These are phyloP conservation scores for Silybum marianum DNA, from an alignment of 129 eudicot genomes.

Conservation along the genomic window DNA sequence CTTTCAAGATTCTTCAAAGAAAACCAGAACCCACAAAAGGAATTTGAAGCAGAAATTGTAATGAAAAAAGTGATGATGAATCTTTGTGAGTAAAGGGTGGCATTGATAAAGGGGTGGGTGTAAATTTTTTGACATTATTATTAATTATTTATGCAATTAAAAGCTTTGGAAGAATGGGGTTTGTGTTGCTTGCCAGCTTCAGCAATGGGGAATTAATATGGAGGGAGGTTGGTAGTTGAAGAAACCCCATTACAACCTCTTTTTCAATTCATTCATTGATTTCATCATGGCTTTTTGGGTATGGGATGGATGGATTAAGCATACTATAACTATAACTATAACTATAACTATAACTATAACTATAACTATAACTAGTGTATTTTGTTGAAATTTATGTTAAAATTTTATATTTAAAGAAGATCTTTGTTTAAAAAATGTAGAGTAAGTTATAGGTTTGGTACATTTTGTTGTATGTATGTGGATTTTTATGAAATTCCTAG, in stretches of 20 bases:
- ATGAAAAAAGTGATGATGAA: constrained; percentile 8
- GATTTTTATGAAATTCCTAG: too few species aligned
- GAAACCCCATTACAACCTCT: constrained; percentile 12
- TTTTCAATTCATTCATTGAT: not conserved
- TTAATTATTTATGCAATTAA: not conserved
- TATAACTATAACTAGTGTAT: too few species aligned
- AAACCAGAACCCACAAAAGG: constrained; percentile 27
- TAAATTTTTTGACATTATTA: constrained; percentile 2
- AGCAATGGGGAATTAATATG: constrained; percentile 47
- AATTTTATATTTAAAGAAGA: too few species aligned
- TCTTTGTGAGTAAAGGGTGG: constrained; percentile 12
- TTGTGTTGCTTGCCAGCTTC: constrained; percentile 43
- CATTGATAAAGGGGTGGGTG: constrained; percentile 28
- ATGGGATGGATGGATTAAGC: not conserved
- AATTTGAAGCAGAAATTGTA: not conserved
- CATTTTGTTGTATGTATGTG: too few species aligned
- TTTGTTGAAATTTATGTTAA: too few species aligned
- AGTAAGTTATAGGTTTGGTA: too few species aligned
- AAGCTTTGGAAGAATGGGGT: constrained; percentile 9
- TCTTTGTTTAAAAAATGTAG: too few species aligned
- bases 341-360: too few species aligned
- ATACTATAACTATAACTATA: too few species aligned
- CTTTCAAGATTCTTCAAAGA: constrained; percentile 14
- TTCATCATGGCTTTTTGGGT: not conserved
- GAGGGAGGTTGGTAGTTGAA: constrained; percentile 27